These are phyloP conservation scores for Chrysanthemum lavandulifolium DNA, from an alignment of 129 eudicot species.

Conservation along the genomic window DNA sequence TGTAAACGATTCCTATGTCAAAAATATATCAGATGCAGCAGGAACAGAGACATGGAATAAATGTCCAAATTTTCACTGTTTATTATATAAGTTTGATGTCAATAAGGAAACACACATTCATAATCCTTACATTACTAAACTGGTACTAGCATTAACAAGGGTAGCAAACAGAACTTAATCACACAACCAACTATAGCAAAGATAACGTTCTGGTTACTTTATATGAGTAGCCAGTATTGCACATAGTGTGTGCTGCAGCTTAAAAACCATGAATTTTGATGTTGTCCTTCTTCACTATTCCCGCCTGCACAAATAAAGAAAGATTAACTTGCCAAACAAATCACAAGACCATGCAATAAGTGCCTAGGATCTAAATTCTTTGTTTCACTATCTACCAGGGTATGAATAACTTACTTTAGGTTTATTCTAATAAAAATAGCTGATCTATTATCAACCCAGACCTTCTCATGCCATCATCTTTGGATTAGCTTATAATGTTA, in stretches of 20 bases:
- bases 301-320: conserved; percentile 41
- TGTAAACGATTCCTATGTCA: neutral
- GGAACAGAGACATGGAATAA: neutral
- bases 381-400: too few relatives aligned
- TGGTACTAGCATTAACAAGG: neutral
- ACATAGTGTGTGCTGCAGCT: conserved; percentile 30
- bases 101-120: conserved; percentile 22
- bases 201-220: conserved; percentile 9
- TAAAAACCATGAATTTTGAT: conserved; percentile 96
- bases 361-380: neutral
- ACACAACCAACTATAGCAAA: conserved; percentile 17
- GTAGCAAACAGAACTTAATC: conserved; percentile 16
- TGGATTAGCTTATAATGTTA: too few relatives aligned
- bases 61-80: neutral
- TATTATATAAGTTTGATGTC: conserved; percentile 20
- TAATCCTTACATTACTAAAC: conserved; percentile 27
- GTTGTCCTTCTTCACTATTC: conserved; percentile 95
- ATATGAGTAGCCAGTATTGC: conserved; percentile 3
- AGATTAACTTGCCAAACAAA: neutral
- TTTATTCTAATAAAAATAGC: too few relatives aligned
- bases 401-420: too few relatives aligned
- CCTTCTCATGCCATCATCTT: too few relatives aligned
- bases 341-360: neutral
- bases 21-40: neutral
- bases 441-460: too few relatives aligned